Conservation (phyloP, 2,329 filamentous ascomycete species). For the Aspergillus tamarii region DNA sequence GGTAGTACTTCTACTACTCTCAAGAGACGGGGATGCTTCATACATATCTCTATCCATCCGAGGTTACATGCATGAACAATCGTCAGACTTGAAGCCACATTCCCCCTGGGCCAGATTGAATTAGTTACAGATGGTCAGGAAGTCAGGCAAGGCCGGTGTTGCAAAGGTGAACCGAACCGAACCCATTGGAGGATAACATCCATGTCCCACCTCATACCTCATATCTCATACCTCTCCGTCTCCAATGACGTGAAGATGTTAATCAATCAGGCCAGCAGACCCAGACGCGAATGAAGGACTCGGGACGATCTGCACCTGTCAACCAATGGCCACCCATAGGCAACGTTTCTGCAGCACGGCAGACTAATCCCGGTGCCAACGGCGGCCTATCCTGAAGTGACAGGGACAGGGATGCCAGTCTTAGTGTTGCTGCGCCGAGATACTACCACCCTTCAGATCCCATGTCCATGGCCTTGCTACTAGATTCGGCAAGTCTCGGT, state of each 20-base stretch:
- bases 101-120: too few relatives aligned
- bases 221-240: not conserved
- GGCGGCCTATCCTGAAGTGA: not conserved
- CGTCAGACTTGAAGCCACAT: not conserved
- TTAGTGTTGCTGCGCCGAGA: not conserved
- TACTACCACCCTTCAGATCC: not conserved
- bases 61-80: not conserved
- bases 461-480: not conserved
- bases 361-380: not conserved
- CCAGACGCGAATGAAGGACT: too few relatives aligned
- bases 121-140: too few relatives aligned
- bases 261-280: not conserved
- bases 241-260: not conserved
- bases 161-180: too few relatives aligned
- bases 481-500: too few relatives aligned
- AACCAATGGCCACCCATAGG: not conserved
- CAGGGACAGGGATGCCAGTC: not conserved
- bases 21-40: not conserved
- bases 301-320: not conserved
- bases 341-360: slow-evolving; percentile 1
- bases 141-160: too few relatives aligned
- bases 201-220: too few relatives aligned
- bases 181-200: not conserved
- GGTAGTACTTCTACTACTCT: not conserved
- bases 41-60: not conserved